These are phyloP conservation scores for Melastoma candidum DNA, from an alignment of 441 rosid species.

Conservation along the genomic window DNA sequence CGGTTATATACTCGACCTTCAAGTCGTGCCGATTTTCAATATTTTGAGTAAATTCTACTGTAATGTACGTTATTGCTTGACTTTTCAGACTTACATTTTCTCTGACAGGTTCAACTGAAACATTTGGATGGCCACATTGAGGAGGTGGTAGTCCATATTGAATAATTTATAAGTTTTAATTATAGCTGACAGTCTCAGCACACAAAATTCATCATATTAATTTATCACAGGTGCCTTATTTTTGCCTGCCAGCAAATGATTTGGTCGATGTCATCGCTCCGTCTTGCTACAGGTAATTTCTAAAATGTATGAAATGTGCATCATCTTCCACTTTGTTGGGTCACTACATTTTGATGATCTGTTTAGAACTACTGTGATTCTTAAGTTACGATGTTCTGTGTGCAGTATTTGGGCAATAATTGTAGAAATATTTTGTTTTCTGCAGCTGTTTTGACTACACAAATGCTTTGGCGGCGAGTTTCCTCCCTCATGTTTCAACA, in stretches of 20 bases:
- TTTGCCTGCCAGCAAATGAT: slow-evolving; percentile 93
- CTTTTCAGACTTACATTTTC: slow-evolving; percentile 13
- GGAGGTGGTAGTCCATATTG: slow-evolving; percentile 42
- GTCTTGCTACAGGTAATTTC: slow-evolving; percentile 83
- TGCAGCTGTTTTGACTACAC: slow-evolving; percentile 97
- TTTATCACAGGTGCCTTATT: slow-evolving; percentile 83
- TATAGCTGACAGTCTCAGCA: too few relatives aligned
- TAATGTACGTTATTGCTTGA: neutral
- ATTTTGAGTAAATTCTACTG: too few relatives aligned
- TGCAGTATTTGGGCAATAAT: neutral
- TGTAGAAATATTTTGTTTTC: slow-evolving; percentile 12
- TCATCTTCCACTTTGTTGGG: neutral
- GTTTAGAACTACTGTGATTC: too few relatives aligned
- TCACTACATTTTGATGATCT: neutral
- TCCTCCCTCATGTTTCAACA: neutral
- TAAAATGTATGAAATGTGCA: neutral
- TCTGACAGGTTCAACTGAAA: slow-evolving; percentile 74
- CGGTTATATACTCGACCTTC: slow-evolving; percentile 8
- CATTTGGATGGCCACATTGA: slow-evolving; percentile 95
- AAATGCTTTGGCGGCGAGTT: slow-evolving; percentile 89
- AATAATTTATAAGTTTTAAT: neutral
- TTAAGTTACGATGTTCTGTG: too few relatives aligned
- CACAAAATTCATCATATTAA: too few relatives aligned
- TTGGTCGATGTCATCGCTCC: slow-evolving; percentile 95
- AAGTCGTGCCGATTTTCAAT: too few relatives aligned